Base-by-base conservation (phyloP, 2,329 filamentous ascomycete genomes). In the Seiridium unicorne region DNA sequence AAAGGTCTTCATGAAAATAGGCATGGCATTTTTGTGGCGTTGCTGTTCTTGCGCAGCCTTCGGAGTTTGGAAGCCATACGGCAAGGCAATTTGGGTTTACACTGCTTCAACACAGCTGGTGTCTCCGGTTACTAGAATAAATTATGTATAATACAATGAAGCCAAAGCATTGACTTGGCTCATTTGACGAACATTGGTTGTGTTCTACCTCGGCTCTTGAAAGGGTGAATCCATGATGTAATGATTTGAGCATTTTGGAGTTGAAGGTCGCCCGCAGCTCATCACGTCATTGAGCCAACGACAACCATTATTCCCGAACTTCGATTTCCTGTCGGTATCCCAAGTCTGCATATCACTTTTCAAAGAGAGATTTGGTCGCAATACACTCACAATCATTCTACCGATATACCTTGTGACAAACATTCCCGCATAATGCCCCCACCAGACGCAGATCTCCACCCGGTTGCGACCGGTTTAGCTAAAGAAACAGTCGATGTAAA, bases 71-170 rank as follows among this genome's bases (percentile, higher is more conserved):
- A 65, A 64, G 64, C 66, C 66, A 64, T 68, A 57, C 53, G 26
- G 51, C 57, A 26, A 26, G 18, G 18, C 18, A 26, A 58, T 65
- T 64, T 61, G 67, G 68, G 60, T 68, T 69, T 69, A 60, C 66
- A 68, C 72, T 71, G 75, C 75, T 77, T 77, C 75, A 77, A 77
- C 75, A 73, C 75, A 68, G 73, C 72, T 9, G 44, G 38, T 58
- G 46, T 49, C 35, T 44, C 42, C 31, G 47, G 35, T 35, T 56
- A 31, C 26, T 36, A 35, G 31, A 8, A 47, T 47, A 35, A 32
- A 46, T 10, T 35, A 18, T 56, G 54, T 56, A 56, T n/a, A 47
- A 56, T 56, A 56, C 44, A 56, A n/a, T 31, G 42, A 47, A 34
- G 18, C 18, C 18, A 7, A 44, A 44, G 31, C 40, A 26, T 44